Percentiles rank a stretch among this genome's conserved stretches.
phyloP scores from a whole-genome alignment of 257 asterid species.

The Verbascum thapsus region DNA sequence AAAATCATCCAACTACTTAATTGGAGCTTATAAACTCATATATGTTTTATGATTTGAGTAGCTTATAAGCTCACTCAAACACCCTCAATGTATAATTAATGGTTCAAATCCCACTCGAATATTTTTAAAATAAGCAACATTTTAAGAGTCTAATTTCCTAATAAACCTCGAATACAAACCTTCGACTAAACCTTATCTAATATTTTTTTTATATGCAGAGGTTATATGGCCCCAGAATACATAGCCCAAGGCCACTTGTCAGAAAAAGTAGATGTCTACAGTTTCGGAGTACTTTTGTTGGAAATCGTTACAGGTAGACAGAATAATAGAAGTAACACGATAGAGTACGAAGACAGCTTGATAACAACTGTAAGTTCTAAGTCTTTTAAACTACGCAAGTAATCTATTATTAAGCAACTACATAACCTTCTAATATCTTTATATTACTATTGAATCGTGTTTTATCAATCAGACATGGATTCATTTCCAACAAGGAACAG shows the following conservation, averaged over 20 bases:
- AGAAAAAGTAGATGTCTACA: slow-evolving; percentile 69
- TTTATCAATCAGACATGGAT: slow-evolving; percentile 39
- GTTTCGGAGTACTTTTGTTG: slow-evolving; percentile 72
- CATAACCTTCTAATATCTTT: neutral
- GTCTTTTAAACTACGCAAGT: neutral
- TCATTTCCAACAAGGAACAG: slow-evolving; percentile 40
- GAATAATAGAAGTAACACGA: slow-evolving; percentile 60
- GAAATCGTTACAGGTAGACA: slow-evolving; percentile 67
- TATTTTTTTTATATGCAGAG: slow-evolving; percentile 39
- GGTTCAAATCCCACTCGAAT: no score
- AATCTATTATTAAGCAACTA: neutral
- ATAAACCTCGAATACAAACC: no score
- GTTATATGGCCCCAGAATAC: slow-evolving; percentile 82
- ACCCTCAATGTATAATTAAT: no score
- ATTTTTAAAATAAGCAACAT: no score
- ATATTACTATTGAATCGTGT: neutral
- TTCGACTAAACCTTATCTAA: neutral
- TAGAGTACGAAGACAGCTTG: slow-evolving; percentile 37
- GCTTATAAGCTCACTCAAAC: no score
- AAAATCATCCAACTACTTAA: no score
- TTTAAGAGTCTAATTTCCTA: no score
- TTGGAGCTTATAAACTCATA: no score
- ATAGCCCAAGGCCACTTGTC: slow-evolving; percentile 62
- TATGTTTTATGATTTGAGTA: no score
- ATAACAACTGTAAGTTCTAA: no score